phyloP scores from a whole-genome alignment of 176 grass and related monocot species.

The Raddia guianensis region DNA sequence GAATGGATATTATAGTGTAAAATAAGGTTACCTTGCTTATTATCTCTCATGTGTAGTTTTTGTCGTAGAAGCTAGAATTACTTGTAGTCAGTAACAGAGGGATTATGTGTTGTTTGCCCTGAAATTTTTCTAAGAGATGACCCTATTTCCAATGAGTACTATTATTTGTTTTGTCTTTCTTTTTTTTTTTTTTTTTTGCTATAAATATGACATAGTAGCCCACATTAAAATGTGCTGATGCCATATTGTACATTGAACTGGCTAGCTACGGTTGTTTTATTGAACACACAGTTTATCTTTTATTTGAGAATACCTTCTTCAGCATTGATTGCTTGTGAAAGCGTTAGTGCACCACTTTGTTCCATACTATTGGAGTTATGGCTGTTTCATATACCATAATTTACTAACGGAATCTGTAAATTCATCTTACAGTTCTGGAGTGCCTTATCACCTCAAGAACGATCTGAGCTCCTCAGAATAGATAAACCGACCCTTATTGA shows the following conservation, averaged over 20 bases:
- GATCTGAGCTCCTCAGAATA: slow-evolving; percentile 60
- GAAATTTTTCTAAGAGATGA: not conserved
- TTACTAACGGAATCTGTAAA: not conserved
- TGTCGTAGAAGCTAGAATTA: not conserved
- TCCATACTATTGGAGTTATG: slow-evolving; percentile 23
- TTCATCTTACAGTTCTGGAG: slow-evolving; percentile 76
- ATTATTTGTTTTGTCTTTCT: not conserved
- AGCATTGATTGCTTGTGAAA: not conserved
- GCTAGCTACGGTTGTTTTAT: not conserved
- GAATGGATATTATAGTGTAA: not conserved
- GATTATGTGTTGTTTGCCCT: not conserved
- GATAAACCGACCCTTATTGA: slow-evolving; percentile 86
- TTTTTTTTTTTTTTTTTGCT: not conserved
- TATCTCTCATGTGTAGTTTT: not conserved
- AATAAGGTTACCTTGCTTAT: not conserved
- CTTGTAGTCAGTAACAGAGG: not conserved
- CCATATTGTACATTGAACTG: slow-evolving; percentile 11
- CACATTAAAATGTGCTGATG: not conserved
- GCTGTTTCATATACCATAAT: not conserved
- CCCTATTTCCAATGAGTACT: not conserved
- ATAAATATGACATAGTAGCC: not conserved
- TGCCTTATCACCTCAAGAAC: slow-evolving; percentile 54
- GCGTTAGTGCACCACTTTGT: not conserved
- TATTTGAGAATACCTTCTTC: not conserved
- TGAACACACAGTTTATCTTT: not conserved